Conservation (phyloP, 2,329 filamentous ascomycete genomes). For the Pseudocercospora musae region DNA sequence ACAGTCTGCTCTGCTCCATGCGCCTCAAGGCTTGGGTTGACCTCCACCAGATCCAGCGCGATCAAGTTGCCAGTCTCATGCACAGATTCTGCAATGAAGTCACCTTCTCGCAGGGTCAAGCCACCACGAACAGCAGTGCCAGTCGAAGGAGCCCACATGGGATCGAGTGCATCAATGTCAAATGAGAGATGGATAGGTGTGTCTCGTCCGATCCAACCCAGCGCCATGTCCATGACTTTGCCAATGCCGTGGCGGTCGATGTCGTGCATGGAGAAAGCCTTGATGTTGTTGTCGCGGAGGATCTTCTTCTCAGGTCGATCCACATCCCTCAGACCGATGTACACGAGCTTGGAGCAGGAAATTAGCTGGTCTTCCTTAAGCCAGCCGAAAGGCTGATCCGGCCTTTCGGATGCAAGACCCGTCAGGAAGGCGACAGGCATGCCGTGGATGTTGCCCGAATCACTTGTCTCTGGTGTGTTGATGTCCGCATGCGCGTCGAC, state of each 20-base stretch:
- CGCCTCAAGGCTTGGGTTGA: constrained; percentile 49
- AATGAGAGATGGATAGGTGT: constrained; percentile 97
- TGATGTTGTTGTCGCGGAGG: constrained; percentile 81
- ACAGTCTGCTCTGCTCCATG: constrained; percentile 79
- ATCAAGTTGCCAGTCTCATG: constrained; percentile 56
- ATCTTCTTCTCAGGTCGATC: constrained; percentile 93
- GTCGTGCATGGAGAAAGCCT: constrained; percentile 98
- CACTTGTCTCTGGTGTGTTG: constrained; percentile 88
- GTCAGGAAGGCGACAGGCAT: constrained; percentile 95
- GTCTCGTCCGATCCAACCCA: constrained; percentile 89
- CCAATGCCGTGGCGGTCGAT: constrained; percentile 94
- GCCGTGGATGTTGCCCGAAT: constrained; percentile 91
- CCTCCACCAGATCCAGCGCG: constrained; percentile 56
- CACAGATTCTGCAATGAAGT: constrained; percentile 82
- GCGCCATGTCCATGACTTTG: constrained; percentile 95
- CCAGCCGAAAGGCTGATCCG: constrained; percentile 86
- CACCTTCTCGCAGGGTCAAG: constrained; percentile 87
- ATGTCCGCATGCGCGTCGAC: constrained; percentile 98
- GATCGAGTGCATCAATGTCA: constrained; percentile 93
- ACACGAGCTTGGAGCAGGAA: constrained; percentile 82
- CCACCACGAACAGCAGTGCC: constrained; percentile 93
- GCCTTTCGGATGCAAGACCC: constrained; percentile 67
- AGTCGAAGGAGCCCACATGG: constrained; percentile 92
- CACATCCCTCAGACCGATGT: constrained; percentile 92
- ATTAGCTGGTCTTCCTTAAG: constrained; percentile 67